Evolutionary conservation across 169 alveolate genomes (phyloP).

Genomic region (Plasmodium knowlesi): DNA sequence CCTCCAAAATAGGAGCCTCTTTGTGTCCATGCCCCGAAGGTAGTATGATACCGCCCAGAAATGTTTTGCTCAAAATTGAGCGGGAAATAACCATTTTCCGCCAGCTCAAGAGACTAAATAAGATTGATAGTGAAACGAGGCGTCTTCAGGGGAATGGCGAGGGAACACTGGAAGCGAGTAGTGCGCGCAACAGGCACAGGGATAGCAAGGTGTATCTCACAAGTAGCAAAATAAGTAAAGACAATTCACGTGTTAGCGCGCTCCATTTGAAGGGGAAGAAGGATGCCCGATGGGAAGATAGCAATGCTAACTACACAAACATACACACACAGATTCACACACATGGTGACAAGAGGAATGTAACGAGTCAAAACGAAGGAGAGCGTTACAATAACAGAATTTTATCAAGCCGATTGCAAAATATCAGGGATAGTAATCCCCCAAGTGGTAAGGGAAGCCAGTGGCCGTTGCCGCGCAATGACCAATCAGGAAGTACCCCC

Average conservation of each 20-base stretch:
- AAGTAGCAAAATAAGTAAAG: neutral
- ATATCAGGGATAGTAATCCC: neutral
- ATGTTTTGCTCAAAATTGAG: neutral
- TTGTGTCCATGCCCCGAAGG: neutral
- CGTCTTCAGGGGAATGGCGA: neutral
- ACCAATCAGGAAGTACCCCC: neutral
- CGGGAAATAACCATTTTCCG: constrained; percentile 5
- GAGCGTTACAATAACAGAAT: neutral
- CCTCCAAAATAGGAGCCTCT: neutral
- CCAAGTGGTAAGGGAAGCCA: neutral
- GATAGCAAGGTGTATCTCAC: constrained; percentile 2
- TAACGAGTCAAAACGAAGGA: neutral
- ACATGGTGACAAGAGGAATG: neutral
- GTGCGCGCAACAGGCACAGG: neutral
- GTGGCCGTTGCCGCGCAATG: neutral
- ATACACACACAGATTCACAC: neutral
- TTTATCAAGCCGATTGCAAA: neutral
- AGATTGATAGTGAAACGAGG: constrained; percentile 6
- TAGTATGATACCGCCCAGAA: constrained; percentile 24
- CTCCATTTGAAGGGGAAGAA: neutral
- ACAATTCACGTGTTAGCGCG: neutral
- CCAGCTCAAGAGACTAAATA: constrained; percentile 4
- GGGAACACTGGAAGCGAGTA: neutral
- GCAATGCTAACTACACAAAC: neutral
- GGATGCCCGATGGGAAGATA: neutral